Evolutionary conservation across 2,329 filamentous ascomycete species (phyloP).

Genomic region (Helotiales sp.): DNA sequence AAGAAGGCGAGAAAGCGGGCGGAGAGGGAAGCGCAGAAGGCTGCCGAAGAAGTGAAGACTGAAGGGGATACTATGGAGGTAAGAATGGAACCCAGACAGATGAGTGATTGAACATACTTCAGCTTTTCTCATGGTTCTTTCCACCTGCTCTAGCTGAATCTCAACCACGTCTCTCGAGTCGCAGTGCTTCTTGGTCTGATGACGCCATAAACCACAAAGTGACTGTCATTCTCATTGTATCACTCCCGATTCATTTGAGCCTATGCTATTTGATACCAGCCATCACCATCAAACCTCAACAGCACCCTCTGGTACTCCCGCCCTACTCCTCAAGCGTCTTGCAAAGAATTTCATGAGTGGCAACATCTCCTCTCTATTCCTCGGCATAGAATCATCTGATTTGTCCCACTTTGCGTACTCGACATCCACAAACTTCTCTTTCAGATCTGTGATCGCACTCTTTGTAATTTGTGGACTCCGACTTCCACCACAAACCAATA

Average conservation of each 20-base stretch:
- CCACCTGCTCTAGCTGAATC: no score
- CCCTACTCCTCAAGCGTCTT: constrained; percentile 57
- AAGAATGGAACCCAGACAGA: neutral
- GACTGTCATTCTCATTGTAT: no score
- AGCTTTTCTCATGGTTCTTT: no score
- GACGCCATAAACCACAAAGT: no score
- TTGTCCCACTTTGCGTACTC: constrained; percentile 69
- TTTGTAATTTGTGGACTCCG: constrained; percentile 57
- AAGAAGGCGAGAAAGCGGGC: constrained; percentile 30
- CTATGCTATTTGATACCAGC: no score
- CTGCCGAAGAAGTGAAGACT: constrained; percentile 48
- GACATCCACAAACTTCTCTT: constrained; percentile 65
- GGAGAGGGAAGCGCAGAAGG: constrained; percentile 25
- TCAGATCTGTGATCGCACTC: constrained; percentile 62
- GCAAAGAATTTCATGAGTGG: constrained; percentile 87
- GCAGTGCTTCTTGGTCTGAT: no score
- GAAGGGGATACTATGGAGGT: constrained; percentile 24
- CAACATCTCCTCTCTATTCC: constrained; percentile 78
- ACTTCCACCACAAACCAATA: constrained; percentile 60
- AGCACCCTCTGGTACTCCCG: constrained; percentile 52
- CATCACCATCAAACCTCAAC: constrained; percentile 42
- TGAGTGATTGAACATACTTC: no score
- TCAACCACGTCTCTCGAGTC: no score
- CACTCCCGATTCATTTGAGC: no score
- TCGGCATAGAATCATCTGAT: constrained; percentile 78